Evolutionary conservation across 2,329 filamentous ascomycete genomes (phyloP).

Genomic region (Diplodia mutila): DNA sequence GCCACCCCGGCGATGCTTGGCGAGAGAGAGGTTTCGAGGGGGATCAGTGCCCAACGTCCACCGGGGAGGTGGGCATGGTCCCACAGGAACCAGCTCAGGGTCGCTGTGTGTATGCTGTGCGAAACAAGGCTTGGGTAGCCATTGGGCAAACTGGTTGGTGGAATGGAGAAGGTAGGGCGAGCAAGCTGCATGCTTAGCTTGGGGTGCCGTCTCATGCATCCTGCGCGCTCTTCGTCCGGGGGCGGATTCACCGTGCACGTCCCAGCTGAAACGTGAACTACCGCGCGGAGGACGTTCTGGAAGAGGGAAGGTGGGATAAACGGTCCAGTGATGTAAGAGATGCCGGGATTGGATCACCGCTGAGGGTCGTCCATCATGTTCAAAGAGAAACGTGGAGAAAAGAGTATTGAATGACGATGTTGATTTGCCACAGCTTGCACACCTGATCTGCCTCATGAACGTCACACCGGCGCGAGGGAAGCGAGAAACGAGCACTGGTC

Average conservation of each 20-base stretch:
- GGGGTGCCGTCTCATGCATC: neutral
- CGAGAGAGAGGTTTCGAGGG: too few species aligned
- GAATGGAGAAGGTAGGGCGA: neutral
- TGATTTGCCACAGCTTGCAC: neutral
- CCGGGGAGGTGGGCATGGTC: neutral
- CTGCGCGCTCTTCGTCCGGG: neutral
- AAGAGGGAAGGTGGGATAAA: neutral
- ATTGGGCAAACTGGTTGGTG: neutral
- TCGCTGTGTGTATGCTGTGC: neutral
- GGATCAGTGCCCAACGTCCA: neutral
- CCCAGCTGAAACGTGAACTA: neutral
- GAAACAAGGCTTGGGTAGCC: neutral
- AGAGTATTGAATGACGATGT: neutral
- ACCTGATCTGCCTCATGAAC: neutral
- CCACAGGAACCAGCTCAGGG: neutral
- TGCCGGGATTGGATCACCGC: neutral
- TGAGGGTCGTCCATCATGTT: neutral
- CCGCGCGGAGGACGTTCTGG: neutral
- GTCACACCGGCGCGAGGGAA: neutral
- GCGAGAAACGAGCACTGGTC: neutral
- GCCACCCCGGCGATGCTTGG: too few species aligned
- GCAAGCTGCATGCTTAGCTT: slow-evolving; percentile 1
- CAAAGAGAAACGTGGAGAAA: neutral
- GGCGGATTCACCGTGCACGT: neutral
- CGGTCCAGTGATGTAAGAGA: neutral